phyloP scores from a whole-genome alignment of 805 yeast genomes.

The Candida patagonica region DNA sequence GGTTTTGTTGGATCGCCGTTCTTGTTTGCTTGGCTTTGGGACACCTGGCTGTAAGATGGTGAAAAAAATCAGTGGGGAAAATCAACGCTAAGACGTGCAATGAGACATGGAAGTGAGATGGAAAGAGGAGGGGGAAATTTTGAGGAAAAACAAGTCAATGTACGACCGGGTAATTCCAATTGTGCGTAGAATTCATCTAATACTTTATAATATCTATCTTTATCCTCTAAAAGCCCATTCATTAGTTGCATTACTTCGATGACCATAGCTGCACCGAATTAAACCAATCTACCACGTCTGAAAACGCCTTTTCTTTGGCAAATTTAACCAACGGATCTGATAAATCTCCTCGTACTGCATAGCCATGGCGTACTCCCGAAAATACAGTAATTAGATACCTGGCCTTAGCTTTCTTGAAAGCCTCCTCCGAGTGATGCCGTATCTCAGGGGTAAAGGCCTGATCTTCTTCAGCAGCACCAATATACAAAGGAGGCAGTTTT shows the following conservation, averaged over 20 bases:
- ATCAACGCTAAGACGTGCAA: too few species aligned
- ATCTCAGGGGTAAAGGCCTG: constrained; percentile 48
- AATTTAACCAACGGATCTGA: constrained; percentile 41
- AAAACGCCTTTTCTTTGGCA: constrained; percentile 57
- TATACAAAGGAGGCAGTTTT: constrained; percentile 32
- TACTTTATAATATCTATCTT: too few species aligned
- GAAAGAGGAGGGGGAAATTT: too few species aligned
- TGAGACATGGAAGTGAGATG: too few species aligned
- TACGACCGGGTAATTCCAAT: too few species aligned
- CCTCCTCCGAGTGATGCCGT: constrained; percentile 51
- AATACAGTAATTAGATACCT: constrained; percentile 53
- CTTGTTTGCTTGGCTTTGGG: not conserved
- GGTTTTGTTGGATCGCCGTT: not conserved
- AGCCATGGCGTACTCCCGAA: constrained; percentile 66
- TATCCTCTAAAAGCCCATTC: too few species aligned
- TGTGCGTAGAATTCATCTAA: too few species aligned
- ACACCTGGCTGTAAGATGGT: not conserved
- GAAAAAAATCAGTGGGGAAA: not conserved
- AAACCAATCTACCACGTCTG: constrained; percentile 14
- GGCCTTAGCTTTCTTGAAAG: constrained; percentile 43
- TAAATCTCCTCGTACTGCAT: constrained; percentile 66
- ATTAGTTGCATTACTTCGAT: too few species aligned
- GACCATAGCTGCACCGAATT: too few species aligned
- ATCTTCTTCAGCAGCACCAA: constrained; percentile 74
- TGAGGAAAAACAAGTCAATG: too few species aligned